Percentiles rank a stretch among this genome's conserved stretches.
These are phyloP conservation scores for Smallanthus sonchifolius DNA, from an alignment of 129 eudicot genomes.

Conservation along the genomic window DNA sequence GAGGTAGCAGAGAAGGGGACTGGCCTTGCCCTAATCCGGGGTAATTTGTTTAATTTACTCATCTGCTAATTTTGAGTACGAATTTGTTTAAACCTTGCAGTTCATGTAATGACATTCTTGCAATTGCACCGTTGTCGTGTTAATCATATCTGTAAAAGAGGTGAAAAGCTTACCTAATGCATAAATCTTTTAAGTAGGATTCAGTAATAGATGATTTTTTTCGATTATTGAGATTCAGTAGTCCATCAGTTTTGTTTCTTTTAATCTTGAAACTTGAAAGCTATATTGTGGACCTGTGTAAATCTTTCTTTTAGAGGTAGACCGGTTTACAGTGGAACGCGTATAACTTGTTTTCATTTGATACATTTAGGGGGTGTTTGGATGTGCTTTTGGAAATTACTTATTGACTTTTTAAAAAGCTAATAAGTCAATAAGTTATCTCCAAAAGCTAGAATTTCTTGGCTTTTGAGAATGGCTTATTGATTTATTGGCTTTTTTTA, in stretches of 20 bases:
- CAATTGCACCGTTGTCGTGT: neutral
- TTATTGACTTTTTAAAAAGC: no score
- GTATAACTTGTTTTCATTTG: no score
- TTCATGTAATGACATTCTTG: neutral
- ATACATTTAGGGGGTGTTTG: no score
- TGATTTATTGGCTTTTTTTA: no score
- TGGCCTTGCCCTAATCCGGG: constrained; percentile 91
- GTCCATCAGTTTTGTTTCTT: neutral
- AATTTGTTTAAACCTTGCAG: neutral
- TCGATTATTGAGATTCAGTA: neutral
- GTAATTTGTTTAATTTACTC: constrained; percentile 28
- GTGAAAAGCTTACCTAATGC: neutral
- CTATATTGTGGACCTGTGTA: no score
- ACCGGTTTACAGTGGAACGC: no score
- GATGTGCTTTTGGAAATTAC: no score
- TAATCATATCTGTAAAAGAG: neutral
- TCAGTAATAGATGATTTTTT: neutral
- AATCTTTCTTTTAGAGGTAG: no score
- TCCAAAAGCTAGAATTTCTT: no score
- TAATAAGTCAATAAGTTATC: no score
- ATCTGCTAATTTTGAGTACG: neutral
- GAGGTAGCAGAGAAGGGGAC: constrained; percentile 89
- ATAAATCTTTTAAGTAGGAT: neutral
- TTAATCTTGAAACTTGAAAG: no score
- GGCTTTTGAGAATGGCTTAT: no score